phyloP scores from a whole-genome alignment of 257 asterid genomes.

The Coffea canephora region DNA sequence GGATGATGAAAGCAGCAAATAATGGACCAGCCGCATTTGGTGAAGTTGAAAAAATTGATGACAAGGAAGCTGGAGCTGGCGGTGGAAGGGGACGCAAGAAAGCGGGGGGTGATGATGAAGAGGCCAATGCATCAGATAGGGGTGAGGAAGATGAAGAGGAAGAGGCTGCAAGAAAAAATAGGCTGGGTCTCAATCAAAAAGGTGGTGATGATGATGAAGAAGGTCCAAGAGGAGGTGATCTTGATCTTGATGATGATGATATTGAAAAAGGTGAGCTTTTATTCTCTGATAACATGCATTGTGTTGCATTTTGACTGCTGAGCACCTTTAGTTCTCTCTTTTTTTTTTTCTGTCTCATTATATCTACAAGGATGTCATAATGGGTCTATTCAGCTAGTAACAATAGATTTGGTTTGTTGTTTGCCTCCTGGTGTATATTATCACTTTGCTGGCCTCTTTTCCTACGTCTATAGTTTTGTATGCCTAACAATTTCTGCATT shows the following conservation, averaged over 20 bases:
- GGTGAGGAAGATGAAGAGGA: conserved; percentile 98
- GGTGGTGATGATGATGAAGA: conserved; percentile 90
- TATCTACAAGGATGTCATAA: background rate
- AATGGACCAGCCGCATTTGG: conserved; percentile 97
- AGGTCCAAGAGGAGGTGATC: conserved; percentile 98
- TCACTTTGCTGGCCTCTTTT: background rate
- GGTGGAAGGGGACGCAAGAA: conserved; percentile 82
- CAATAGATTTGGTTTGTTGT: background rate
- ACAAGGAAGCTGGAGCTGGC: conserved; percentile 60
- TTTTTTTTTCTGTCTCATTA: background rate
- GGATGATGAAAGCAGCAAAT: conserved; percentile 99
- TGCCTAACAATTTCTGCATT: background rate
- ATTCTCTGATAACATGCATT: background rate
- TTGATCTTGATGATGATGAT: conserved; percentile 90
- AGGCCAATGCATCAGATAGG: conserved; percentile 74
- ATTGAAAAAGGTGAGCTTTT: conserved; percentile 75
- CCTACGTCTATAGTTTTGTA: background rate
- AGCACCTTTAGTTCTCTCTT: background rate
- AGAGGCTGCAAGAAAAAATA: conserved; percentile 66
- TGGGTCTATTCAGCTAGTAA: background rate
- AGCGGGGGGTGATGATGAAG: conserved; percentile 71
- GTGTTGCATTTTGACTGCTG: background rate
- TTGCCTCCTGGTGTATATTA: background rate
- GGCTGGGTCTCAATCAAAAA: conserved; percentile 63
- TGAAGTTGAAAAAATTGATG: conserved; percentile 78